A percentile compares a stretch with the other conserved stretches of the same genome.
Conservation (phyloP, 345 rosid species). For the Linum tenue region DNA sequence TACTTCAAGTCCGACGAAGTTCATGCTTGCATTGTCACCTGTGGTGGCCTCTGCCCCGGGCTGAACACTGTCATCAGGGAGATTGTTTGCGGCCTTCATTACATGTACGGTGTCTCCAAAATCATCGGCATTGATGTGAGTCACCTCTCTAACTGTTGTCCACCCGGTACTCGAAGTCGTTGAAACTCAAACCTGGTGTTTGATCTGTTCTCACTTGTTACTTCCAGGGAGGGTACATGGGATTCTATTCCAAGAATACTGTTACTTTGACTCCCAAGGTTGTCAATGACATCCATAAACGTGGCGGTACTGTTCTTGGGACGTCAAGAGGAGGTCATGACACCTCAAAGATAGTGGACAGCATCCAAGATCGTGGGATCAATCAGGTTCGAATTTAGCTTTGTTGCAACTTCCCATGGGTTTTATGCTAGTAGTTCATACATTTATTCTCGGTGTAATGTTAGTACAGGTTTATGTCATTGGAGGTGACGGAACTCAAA, state of each 20-base stretch:
- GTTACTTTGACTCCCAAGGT: slow-evolving; percentile 42
- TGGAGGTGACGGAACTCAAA: slow-evolving; percentile 87
- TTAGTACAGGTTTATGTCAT: slow-evolving; percentile 57
- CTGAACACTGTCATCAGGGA: slow-evolving; percentile 40
- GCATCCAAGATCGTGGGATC: slow-evolving; percentile 78
- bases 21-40: slow-evolving; percentile 37
- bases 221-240: slow-evolving; percentile 68
- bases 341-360: slow-evolving; percentile 66
- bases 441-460: background rate
- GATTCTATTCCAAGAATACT: slow-evolving; percentile 66
- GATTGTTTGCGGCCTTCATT: slow-evolving; percentile 34
- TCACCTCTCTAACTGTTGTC: slow-evolving; percentile 1
- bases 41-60: slow-evolving; percentile 43
- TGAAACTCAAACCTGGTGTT: background rate
- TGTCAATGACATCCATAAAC: slow-evolving; percentile 66
- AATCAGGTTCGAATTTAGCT: slow-evolving; percentile 40
- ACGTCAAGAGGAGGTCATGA: slow-evolving; percentile 78
- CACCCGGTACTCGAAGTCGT: no score
- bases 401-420: slow-evolving; percentile 1
- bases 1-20: slow-evolving; percentile 32
- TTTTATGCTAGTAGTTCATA: background rate
- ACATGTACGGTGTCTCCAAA: slow-evolving; percentile 34
- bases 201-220: background rate
- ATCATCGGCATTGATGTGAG: slow-evolving; percentile 38
- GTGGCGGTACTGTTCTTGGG: slow-evolving; percentile 78